A percentile compares a stretch with the other conserved stretches of the same genome.
Conservation (phyloP, 1,139 yeast species). For the Candida labiduridarum region DNA sequence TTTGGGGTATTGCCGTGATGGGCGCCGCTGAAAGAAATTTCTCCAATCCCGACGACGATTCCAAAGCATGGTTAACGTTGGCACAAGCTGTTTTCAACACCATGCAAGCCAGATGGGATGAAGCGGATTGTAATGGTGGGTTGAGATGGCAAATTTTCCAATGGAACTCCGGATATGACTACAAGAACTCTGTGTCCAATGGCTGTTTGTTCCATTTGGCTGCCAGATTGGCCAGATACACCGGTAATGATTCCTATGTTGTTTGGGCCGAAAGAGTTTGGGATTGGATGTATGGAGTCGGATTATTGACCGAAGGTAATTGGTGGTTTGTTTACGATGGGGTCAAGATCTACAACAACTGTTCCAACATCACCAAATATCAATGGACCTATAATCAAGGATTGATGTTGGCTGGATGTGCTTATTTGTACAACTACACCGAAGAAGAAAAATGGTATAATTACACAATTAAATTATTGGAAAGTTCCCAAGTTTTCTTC, state of each 20-base stretch:
- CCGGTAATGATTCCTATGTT: constrained; percentile 69
- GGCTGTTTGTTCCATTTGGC: constrained; percentile 90
- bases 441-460: constrained; percentile 67
- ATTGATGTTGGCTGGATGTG: constrained; percentile 75
- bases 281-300: constrained; percentile 76
- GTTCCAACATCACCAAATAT: constrained; percentile 56
- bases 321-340: constrained; percentile 76
- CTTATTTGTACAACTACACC: constrained; percentile 78
- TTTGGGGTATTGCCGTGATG: constrained; percentile 87
- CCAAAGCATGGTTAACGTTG: constrained; percentile 63
- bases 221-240: constrained; percentile 83
- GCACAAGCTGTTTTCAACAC: constrained; percentile 87
- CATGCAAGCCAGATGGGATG: constrained; percentile 89
- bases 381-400: constrained; percentile 95
- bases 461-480: constrained; percentile 55
- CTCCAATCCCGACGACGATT: constrained; percentile 54
- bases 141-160: constrained; percentile 95
- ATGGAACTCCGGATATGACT: constrained; percentile 93
- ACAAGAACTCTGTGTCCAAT: constrained; percentile 87
- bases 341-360: constrained; percentile 62
- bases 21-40: constrained; percentile 83
- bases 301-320: constrained; percentile 52
- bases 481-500: constrained; percentile 58
- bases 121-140: constrained; percentile 76
- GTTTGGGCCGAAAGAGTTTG: constrained; percentile 81